phyloP scores from a whole-genome alignment of 2,329 filamentous ascomycete genomes.

The Cladosporium sp. region DNA sequence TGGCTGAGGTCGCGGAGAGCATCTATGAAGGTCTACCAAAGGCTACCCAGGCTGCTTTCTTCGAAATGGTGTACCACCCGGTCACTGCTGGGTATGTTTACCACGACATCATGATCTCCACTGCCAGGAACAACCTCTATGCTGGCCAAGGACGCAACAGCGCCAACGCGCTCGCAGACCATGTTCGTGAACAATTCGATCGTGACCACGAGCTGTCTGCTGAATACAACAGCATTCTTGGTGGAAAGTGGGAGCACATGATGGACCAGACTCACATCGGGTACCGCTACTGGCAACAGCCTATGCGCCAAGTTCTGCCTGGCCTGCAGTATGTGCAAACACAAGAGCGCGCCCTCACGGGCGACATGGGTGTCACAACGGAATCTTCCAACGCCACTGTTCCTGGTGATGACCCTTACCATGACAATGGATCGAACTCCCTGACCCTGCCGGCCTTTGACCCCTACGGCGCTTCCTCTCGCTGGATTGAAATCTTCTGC shows the following conservation, averaged over 20 bases:
- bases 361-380: constrained; percentile 59
- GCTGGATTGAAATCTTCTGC: constrained; percentile 62
- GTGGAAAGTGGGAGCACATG: constrained; percentile 54
- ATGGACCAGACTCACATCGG: constrained; percentile 52
- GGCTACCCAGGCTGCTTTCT: constrained; percentile 54
- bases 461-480: constrained; percentile 49
- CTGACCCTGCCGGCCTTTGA: constrained; percentile 55
- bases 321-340: constrained; percentile 57
- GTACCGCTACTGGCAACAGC: constrained; percentile 60
- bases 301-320: constrained; percentile 64
- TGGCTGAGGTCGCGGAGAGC: constrained; percentile 51
- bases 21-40: constrained; percentile 52
- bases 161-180: constrained; percentile 50
- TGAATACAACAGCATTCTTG: constrained; percentile 53
- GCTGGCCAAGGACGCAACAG: constrained; percentile 53
- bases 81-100: constrained; percentile 54
- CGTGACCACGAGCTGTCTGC: constrained; percentile 53
- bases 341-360: constrained; percentile 54
- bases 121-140: constrained; percentile 51
- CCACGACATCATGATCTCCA: constrained; percentile 49
- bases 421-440: constrained; percentile 48
- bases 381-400: constrained; percentile 64
- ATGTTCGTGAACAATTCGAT: constrained; percentile 52
- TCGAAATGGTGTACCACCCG: constrained; percentile 58
- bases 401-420: constrained; percentile 62